Conservation (phyloP, 1,139 yeast genomes). For the Candida sanyaensis region DNA sequence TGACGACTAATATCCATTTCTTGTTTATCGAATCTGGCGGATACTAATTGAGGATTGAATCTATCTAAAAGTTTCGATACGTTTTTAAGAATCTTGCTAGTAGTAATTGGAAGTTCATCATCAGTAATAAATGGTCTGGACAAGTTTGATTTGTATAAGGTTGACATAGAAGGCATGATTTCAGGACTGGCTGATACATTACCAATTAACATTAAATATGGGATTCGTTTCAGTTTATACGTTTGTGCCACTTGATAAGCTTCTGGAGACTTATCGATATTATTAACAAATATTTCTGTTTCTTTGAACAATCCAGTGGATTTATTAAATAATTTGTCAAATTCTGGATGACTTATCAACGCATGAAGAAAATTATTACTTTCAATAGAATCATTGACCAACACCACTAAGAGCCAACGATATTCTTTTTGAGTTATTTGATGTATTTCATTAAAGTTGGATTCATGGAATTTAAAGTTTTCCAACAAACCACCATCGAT, state of each 20-base stretch:
- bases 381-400: constrained; percentile 38
- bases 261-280: constrained; percentile 46
- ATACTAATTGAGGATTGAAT: constrained; percentile 54
- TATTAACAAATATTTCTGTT: constrained; percentile 44
- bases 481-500: constrained; percentile 8
- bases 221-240: constrained; percentile 42
- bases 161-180: constrained; percentile 54
- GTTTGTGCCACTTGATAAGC: constrained; percentile 51
- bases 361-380: constrained; percentile 25
- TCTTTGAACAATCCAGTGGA: constrained; percentile 35
- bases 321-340: constrained; percentile 35
- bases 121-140: constrained; percentile 23
- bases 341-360: constrained; percentile 28
- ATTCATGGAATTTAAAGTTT: constrained; percentile 20
- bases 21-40: constrained; percentile 52
- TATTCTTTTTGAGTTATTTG: constrained; percentile 40
- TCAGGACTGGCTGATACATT: constrained; percentile 54
- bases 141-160: constrained; percentile 44
- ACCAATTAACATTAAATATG: constrained; percentile 48
- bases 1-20: constrained; percentile 53
- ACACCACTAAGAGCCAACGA: constrained; percentile 46
- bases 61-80: constrained; percentile 37
- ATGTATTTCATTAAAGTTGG: constrained; percentile 47
- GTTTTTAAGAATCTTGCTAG: constrained; percentile 32
- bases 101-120: constrained; percentile 20